Evolutionary conservation across 225 moss, liverwort and hornwort genomes (phyloP).

Genomic region (Takakia lepidozioides): DNA sequence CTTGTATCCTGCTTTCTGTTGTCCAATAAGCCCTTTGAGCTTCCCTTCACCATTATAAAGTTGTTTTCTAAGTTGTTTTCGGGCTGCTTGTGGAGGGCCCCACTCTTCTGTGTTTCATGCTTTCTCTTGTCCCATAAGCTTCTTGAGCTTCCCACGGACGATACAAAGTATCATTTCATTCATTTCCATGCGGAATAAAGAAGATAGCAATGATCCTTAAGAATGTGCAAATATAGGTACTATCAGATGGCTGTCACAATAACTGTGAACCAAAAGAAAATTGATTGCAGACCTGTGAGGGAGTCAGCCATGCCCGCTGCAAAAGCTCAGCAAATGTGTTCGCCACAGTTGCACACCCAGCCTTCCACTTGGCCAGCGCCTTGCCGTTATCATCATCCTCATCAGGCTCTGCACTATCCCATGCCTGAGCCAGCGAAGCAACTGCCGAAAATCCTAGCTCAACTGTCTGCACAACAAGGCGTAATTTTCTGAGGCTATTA

Average conservation of each 20-base stretch:
- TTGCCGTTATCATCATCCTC: conserved; percentile 77
- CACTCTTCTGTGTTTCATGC: too few relatives aligned
- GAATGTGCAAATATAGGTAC: not conserved
- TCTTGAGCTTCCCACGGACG: too few relatives aligned
- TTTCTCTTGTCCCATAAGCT: too few relatives aligned
- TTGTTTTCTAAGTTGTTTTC: too few relatives aligned
- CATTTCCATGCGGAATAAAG: conserved; percentile 6
- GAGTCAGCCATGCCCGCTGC: conserved; percentile 69
- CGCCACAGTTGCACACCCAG: conserved; percentile 50
- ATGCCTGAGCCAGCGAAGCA: conserved; percentile 74
- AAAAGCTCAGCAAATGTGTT: conserved; percentile 69
- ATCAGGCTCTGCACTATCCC: conserved; percentile 86
- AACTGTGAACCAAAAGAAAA: too few relatives aligned
- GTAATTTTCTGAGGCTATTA: too few relatives aligned
- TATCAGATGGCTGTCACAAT: too few relatives aligned
- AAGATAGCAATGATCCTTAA: not conserved
- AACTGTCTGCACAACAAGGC: conserved; percentile 48
- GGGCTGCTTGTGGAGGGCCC: too few relatives aligned
- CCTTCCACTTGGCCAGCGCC: conserved; percentile 62
- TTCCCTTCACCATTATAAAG: too few relatives aligned
- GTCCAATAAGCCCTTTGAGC: too few relatives aligned
- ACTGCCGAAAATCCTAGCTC: conserved; percentile 82
- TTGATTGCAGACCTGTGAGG: conserved; percentile 33
- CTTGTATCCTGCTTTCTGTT: too few relatives aligned
- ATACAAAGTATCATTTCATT: too few relatives aligned